Evolutionary conservation across 2,329 filamentous ascomycete species (phyloP).

Genomic region (Mycosphaerella sp.): DNA sequence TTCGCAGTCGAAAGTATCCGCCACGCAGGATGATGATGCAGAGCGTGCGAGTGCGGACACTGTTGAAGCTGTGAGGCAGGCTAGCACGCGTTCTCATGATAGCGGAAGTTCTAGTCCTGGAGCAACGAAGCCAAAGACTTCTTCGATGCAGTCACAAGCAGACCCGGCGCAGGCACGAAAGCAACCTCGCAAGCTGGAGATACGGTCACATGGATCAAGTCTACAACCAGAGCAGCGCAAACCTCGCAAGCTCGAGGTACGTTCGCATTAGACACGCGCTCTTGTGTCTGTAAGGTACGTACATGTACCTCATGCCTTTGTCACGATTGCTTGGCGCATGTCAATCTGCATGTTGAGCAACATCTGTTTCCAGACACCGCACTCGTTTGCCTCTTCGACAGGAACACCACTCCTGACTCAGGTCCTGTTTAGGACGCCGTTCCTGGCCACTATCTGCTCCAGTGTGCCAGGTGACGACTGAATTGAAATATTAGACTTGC

Average conservation of each 20-base stretch:
- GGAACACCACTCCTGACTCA: conserved; percentile 1
- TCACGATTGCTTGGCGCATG: not conserved
- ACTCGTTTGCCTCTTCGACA: not conserved
- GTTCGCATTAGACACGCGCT: not conserved
- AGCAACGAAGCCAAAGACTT: not conserved
- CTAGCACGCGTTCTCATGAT: conserved; percentile 1
- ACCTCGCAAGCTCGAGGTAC: conserved; percentile 16
- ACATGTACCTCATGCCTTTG: not conserved
- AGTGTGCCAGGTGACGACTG: not conserved
- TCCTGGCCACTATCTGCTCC: not conserved
- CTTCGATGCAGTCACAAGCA: not conserved
- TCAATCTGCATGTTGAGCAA: not conserved
- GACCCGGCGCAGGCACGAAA: conserved; percentile 9
- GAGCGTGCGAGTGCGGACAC: conserved; percentile 9
- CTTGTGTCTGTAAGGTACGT: not conserved
- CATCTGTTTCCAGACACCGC: conserved; percentile 9
- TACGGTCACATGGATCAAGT: conserved; percentile 4
- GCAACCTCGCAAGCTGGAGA: conserved; percentile 20
- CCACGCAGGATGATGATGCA: conserved; percentile 5
- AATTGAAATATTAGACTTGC: not conserved
- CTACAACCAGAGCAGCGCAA: conserved; percentile 1
- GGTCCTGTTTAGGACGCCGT: not conserved
- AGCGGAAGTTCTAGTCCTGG: not conserved
- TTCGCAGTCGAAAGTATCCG: conserved; percentile 8
- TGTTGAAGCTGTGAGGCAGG: conserved; percentile 9